These are phyloP conservation scores for Ochromonas danica DNA, from an alignment of 108 stramenopile genomes.

Conservation along the genomic window DNA sequence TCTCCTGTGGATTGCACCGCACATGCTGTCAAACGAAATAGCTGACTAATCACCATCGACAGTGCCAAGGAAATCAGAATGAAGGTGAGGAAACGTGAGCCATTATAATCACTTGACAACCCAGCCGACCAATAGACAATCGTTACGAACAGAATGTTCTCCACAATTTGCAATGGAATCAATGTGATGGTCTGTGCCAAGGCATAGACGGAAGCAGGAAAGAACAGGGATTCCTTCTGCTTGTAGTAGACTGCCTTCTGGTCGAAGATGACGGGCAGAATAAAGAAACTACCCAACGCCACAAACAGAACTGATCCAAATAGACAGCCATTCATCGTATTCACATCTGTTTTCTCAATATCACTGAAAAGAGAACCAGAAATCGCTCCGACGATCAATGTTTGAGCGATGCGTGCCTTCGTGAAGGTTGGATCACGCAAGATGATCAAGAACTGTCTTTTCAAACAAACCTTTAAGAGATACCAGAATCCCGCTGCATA, in stretches of 20 bases:
- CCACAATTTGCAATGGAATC: no score
- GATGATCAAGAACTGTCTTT: no score
- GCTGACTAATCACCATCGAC: constrained; percentile 44
- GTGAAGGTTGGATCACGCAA: neutral
- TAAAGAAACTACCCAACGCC: constrained; percentile 64
- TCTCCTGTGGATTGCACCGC: constrained; percentile 45
- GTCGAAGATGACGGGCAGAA: constrained; percentile 64
- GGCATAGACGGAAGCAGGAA: constrained; percentile 67
- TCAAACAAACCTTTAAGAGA: no score
- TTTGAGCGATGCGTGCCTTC: neutral
- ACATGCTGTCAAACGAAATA: constrained; percentile 45
- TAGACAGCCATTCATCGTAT: no score
- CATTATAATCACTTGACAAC: constrained; percentile 31
- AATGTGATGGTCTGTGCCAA: constrained; percentile 29
- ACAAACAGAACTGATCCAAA: constrained; percentile 66
- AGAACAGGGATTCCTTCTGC: no score
- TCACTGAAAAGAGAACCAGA: neutral
- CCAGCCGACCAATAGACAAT: constrained; percentile 51
- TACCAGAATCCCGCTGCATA: no score
- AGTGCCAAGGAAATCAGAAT: constrained; percentile 37
- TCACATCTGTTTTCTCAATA: neutral
- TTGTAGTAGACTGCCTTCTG: no score
- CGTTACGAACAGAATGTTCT: constrained; percentile 40
- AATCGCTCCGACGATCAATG: neutral
- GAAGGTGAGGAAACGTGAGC: constrained; percentile 43